Evolutionary conservation across 176 grass and related monocot species (phyloP).

Genomic region (Alopecurus myosuroides): DNA sequence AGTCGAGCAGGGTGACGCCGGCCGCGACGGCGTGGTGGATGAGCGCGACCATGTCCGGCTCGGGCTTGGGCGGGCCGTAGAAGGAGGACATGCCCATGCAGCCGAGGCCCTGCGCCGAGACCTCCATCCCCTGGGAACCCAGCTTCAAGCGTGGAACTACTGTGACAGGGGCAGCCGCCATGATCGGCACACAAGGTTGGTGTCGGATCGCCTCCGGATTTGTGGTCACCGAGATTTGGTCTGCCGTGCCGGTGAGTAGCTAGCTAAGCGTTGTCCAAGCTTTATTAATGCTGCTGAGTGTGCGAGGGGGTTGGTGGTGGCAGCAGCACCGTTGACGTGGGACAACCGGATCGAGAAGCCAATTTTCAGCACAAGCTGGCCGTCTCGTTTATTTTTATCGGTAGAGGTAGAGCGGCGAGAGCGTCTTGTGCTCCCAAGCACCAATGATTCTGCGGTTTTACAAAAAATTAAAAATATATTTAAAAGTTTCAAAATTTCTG

Average conservation of each 20-base stretch:
- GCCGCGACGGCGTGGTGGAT: slow-evolving; percentile 63
- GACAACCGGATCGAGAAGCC: background rate
- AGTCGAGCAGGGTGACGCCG: slow-evolving; percentile 75
- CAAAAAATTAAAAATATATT: too few relatives aligned
- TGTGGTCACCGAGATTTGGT: background rate
- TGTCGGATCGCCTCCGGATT: background rate
- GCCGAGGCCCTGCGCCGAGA: slow-evolving; percentile 67
- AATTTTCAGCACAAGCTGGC: background rate
- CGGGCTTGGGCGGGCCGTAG: slow-evolving; percentile 64
- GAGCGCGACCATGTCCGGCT: slow-evolving; percentile 66
- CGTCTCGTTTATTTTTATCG: background rate
- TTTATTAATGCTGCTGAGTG: background rate
- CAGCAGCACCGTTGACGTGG: background rate
- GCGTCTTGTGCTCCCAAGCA: too few relatives aligned
- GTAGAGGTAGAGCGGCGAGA: too few relatives aligned
- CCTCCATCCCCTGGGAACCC: slow-evolving; percentile 66
- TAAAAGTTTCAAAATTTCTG: too few relatives aligned
- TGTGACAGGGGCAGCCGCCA: background rate
- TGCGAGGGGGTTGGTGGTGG: background rate
- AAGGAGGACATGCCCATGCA: slow-evolving; percentile 79
- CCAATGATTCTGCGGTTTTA: too few relatives aligned
- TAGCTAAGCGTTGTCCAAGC: background rate
- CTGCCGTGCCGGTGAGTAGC: background rate
- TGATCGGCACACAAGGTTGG: background rate
- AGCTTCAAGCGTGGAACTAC: slow-evolving; percentile 38